Base-by-base conservation (phyloP, 73 alveolate species). In the Uronychia setigera region DNA sequence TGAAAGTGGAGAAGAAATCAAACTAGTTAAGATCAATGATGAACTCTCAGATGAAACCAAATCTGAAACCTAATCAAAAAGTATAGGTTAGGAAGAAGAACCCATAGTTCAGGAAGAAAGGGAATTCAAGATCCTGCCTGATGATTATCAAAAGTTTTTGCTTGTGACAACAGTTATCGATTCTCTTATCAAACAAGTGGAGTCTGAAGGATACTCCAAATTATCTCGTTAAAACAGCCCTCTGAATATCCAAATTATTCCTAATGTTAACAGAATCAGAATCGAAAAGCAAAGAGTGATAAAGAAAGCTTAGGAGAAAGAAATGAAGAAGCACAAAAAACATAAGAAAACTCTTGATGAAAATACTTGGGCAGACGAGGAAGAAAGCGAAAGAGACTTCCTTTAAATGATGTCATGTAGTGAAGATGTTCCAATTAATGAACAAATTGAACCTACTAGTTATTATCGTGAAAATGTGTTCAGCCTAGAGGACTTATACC, bases 381-480 rank as follows among this genome's bases (percentile, higher is more conserved):
- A 1, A 26, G 46, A 77, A 26, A 77, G 74, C 11, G 82, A 30
- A 0, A 74, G 26, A 11, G 89, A 82, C 27, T 59, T 58, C 84
- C 78, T 35, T 79, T 59, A 35, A 84, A 35, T 59, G 30, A 33
- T 9, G 33, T 26, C 11, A 27, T 34, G 60, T 1, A 30, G 33
- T 19, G 89, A 82, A 35, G 89, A 82, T 32, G 32, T 82, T 32
- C 74, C 60, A 59, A 1, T 78, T 29, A 75, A 82, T 1, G 89
- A 82, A 33, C 82, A 82, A 74, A 91, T 91, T 34, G 91, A 86
- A 77, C 96, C 96, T 0, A 87, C 34, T 29, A 86, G 90, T 32
- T 91, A 91, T 83, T 91, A 91, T 75, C 34, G 81, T 29, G 96
- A 91, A 60, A 91, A 91, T 67, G 78, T 91, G 1, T 91, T 91